Base-by-base conservation (phyloP, 1,284 basidiomycete genomes). In the Leucoagaricus sp. region DNA sequence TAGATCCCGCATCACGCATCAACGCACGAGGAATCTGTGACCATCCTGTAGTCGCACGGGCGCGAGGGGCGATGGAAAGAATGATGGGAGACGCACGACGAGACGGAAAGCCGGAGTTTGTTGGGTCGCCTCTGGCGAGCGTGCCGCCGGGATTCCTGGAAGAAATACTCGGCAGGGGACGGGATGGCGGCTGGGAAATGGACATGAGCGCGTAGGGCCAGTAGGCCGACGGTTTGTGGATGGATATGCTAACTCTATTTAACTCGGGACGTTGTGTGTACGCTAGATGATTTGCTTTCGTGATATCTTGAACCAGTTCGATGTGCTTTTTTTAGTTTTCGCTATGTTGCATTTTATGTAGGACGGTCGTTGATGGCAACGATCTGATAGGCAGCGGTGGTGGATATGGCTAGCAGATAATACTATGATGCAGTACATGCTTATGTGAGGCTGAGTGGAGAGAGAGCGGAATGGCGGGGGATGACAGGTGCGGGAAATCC, bases 11-110 rank as follows among this genome's bases (percentile, higher is more conserved):
- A 4, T 63, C 72, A 53, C 84, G 94, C 29, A 76, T 91, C 49
- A 79, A 75, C n/a, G 81, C 87, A 21, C 72, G 77, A 42, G 77
- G 76, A 28, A 78, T 95, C 33, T 83, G 81, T 63, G 72, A 70
- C 10, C 87, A 95, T 67, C 80, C 82, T 6, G 80, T 93, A 6
- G 81, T 96, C n/a, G 67, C 74, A 57, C 80, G 91, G 46, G 85
- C 88, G n/a, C 77, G 89, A 52, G 69, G 64, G 49, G 73, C 72
- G 58, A 92, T 93, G 91, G 83, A 85, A 46, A 71, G 69, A 46
- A 71, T 77, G 62, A 75, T 79, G 48, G 64, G 64, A 19, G 71
- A 71, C 52, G 76, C 78, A 53, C 69, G 65, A 60, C 64, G 62
- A 38, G 65, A 70, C 21, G 79, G 81, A 17, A 75, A 68, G 21